Conservation (phyloP, 2,329 filamentous ascomycete genomes). For the Aspergillus japonicus region DNA sequence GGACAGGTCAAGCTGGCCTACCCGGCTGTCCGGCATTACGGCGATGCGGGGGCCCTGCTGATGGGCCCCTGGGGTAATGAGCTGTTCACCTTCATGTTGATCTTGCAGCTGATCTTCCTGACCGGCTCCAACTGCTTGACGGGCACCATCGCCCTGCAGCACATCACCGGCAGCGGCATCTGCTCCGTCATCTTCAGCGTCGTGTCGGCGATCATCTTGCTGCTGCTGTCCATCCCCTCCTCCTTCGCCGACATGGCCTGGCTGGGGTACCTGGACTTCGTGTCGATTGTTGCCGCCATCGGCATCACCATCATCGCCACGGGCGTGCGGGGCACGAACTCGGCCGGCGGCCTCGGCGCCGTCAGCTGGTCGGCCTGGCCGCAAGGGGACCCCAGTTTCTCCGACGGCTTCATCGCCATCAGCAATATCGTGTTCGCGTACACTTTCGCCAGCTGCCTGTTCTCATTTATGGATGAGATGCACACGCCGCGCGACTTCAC, state of each 20-base stretch:
- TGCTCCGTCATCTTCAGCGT: conserved; percentile 41
- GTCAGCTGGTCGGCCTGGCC: conserved; percentile 20
- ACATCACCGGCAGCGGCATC: conserved; percentile 38
- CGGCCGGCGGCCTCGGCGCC: conserved; percentile 16
- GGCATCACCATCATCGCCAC: conserved; percentile 34
- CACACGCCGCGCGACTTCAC: conserved; percentile 10
- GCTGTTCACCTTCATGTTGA: conserved; percentile 43
- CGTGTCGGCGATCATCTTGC: conserved; percentile 39
- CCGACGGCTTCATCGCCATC: conserved; percentile 27
- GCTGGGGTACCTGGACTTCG: conserved; percentile 35
- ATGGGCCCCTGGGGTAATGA: conserved; percentile 41
- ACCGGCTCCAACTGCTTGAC: conserved; percentile 47
- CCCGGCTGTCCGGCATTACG: conserved; percentile 43
- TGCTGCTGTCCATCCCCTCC: conserved; percentile 32
- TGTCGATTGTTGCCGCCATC: conserved; percentile 32
- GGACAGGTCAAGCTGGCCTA: conserved; percentile 37
- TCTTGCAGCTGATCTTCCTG: conserved; percentile 43
- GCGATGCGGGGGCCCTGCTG: conserved; percentile 44
- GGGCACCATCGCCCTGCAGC: conserved; percentile 46
- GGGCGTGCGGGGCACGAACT: conserved; percentile 24
- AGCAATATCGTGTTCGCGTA: conserved; percentile 36
- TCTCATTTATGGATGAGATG: conserved; percentile 15
- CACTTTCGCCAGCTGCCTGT: conserved; percentile 33
- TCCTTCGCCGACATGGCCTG: conserved; percentile 35
- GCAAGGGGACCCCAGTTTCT: conserved; percentile 21